These are phyloP conservation scores for Polychaeton citri DNA, from an alignment of 2,329 filamentous ascomycete species.

Conservation along the genomic window DNA sequence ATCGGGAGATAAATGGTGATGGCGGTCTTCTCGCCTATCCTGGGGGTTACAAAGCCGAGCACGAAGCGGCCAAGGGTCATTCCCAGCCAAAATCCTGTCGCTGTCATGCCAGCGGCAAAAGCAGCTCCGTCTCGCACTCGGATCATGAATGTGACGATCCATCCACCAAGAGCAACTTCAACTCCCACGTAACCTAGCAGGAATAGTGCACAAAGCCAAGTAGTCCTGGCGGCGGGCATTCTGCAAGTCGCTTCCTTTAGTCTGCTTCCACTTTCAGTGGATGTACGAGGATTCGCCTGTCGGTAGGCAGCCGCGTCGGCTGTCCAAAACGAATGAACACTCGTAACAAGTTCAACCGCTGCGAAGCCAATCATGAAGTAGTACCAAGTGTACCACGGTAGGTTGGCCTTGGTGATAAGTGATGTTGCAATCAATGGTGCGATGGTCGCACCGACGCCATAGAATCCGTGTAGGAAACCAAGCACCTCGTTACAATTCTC, in stretches of 20 bases:
- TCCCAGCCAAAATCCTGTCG: constrained; percentile 75
- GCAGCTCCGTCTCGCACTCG: constrained; percentile 52
- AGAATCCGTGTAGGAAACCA: constrained; percentile 58
- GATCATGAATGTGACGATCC: constrained; percentile 85
- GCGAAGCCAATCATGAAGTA: constrained; percentile 55
- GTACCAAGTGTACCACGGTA: constrained; percentile 63
- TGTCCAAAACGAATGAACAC: constrained; percentile 47
- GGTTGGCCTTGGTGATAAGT: constrained; percentile 50
- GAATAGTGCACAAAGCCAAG: constrained; percentile 63
- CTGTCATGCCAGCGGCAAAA: constrained; percentile 62
- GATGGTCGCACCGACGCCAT: constrained; percentile 58
- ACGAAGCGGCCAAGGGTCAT: constrained; percentile 61
- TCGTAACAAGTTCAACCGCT: constrained; percentile 41
- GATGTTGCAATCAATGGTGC: constrained; percentile 58
- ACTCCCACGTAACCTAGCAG: constrained; percentile 66
- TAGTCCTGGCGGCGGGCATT: constrained; percentile 38
- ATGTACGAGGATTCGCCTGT: constrained; percentile 32
- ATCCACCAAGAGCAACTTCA: constrained; percentile 65
- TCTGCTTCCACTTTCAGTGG: constrained; percentile 32
- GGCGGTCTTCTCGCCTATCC: constrained; percentile 54
- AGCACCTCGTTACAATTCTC: constrained; percentile 59
- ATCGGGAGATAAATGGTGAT: constrained; percentile 50
- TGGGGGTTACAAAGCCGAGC: constrained; percentile 63
- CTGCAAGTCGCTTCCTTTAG: constrained; percentile 38
- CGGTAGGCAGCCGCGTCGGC: constrained; percentile 47